Evolutionary conservation across 306 rosid genomes (phyloP), one percentile per base, ranked within the genome.

Genomic region (Neltuma alba): DNA sequence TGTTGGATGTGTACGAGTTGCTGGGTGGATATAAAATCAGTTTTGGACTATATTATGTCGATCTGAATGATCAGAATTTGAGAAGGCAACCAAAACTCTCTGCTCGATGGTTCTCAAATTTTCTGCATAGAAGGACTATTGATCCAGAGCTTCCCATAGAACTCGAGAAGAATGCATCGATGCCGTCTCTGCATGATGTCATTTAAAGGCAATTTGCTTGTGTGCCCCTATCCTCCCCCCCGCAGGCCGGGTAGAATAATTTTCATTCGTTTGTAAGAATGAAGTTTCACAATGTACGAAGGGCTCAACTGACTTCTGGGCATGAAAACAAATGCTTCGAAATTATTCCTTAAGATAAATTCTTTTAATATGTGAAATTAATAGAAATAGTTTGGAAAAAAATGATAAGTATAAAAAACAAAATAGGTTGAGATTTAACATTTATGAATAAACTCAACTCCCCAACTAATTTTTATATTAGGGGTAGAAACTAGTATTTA

Each of bases 81-180:
- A 72, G 25, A 42, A 79, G 83, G 68, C 77, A 71, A 61, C 83
- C 83, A 14, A 79, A 79, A 62, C 78, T 79, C 61, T 79, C 83
- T 79, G 78, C 83, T 25, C 12, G 72, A 23, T 79, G 83, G 83
- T 79, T 61, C 55, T 33, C 72, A 11, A 31, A 70, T 79, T 79
- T 79, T 66, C 36, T 79, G 50, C 67, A 47, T 4, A 12, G 42
- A 2, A 47, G 45, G 47, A 54, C 14, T 18, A 8, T 45, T n/a
- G 50, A 34, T 36, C 31, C 64, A 23, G 31, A 7, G 44, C 30
- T 54, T 11, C 15, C 27, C 69, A 79, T 45, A 9, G 30, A 79
- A 61, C 54, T 60, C 7, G 23, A 58, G 50, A 30, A 70, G 82
- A 72, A 71, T 70, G 33, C 6, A 10, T 9, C 41, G 2, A 40